Evolutionary conservation across 2,329 filamentous ascomycete genomes (phyloP).

Genomic region (Sporothrix luriei): DNA sequence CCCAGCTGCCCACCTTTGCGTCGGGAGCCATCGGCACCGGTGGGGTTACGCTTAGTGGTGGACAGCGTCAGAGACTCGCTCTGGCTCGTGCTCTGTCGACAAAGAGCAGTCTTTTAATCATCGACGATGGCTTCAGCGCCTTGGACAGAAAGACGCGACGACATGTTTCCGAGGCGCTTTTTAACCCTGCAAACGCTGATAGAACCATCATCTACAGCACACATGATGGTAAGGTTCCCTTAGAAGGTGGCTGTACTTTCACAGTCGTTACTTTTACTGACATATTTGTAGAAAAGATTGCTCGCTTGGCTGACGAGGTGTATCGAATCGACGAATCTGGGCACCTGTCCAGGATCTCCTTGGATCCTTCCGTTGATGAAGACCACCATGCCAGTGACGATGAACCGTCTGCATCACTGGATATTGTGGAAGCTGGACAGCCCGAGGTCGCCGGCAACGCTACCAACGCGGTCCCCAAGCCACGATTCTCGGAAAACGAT

Average conservation of each 20-base stretch:
- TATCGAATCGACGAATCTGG: constrained; percentile 11
- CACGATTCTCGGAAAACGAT: background rate
- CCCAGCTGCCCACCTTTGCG: constrained; percentile 3
- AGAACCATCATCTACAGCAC: constrained; percentile 6
- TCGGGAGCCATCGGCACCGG: constrained; percentile 4
- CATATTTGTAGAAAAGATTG: constrained; percentile 1
- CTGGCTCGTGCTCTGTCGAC: constrained; percentile 4
- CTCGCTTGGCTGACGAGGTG: constrained; percentile 10
- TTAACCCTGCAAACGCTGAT: background rate
- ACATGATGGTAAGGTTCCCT: background rate
- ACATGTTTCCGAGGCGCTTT: constrained; percentile 5
- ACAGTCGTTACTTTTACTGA: background rate
- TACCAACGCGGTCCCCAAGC: background rate
- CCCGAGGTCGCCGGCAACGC: background rate
- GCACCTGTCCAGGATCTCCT: background rate
- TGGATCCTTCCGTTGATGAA: background rate
- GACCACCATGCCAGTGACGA: background rate
- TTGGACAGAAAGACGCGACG: constrained; percentile 14
- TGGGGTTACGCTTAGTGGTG: background rate
- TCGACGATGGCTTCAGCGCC: constrained; percentile 21
- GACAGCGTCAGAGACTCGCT: constrained; percentile 11
- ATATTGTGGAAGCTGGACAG: background rate
- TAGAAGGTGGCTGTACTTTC: no score
- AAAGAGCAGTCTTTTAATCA: background rate
- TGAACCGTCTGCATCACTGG: background rate